Evolutionary conservation across 2,329 filamentous ascomycete species (phyloP).

Genomic region (Aureobasidium sp.): DNA sequence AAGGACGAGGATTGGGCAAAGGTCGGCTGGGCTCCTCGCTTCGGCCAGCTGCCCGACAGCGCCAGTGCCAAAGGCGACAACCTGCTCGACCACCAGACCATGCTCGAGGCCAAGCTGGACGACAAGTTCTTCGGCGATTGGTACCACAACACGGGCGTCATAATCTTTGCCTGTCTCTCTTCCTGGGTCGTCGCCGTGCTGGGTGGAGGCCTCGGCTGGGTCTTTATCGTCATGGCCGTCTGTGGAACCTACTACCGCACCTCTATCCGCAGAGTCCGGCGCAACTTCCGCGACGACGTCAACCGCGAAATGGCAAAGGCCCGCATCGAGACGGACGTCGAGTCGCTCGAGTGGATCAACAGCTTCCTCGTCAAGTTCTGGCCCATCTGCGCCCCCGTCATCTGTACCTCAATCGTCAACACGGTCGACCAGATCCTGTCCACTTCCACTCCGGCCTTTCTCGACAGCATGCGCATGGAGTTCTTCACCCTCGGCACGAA

Average conservation of each 20-base stretch:
- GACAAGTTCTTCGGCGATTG: slow-evolving; percentile 95
- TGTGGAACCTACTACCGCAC: slow-evolving; percentile 97
- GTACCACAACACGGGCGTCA: slow-evolving; percentile 96
- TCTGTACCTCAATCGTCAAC: slow-evolving; percentile 85
- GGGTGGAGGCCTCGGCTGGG: slow-evolving; percentile 86
- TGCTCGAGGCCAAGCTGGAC: slow-evolving; percentile 73
- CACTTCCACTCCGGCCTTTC: slow-evolving; percentile 80
- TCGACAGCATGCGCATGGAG: slow-evolving; percentile 89
- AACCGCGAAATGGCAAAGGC: slow-evolving; percentile 81
- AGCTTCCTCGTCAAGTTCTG: slow-evolving; percentile 98
- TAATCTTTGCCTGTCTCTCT: slow-evolving; percentile 81
- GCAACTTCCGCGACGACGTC: slow-evolving; percentile 94
- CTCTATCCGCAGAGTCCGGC: slow-evolving; percentile 82
- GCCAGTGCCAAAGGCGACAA: slow-evolving; percentile 42
- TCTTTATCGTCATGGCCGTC: slow-evolving; percentile 84
- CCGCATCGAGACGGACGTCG: slow-evolving; percentile 79
- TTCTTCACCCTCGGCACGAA: slow-evolving; percentile 92
- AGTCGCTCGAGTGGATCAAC: slow-evolving; percentile 98
- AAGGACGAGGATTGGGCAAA: slow-evolving; percentile 46
- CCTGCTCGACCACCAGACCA: slow-evolving; percentile 80
- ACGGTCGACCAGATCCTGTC: slow-evolving; percentile 95
- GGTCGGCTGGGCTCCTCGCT: slow-evolving; percentile 84
- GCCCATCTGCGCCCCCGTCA: slow-evolving; percentile 94
- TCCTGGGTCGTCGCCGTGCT: slow-evolving; percentile 88
- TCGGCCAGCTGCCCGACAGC: slow-evolving; percentile 59